Conservation (phyloP, 2,329 filamentous ascomycete genomes). For the Lecanicillium sp. region DNA sequence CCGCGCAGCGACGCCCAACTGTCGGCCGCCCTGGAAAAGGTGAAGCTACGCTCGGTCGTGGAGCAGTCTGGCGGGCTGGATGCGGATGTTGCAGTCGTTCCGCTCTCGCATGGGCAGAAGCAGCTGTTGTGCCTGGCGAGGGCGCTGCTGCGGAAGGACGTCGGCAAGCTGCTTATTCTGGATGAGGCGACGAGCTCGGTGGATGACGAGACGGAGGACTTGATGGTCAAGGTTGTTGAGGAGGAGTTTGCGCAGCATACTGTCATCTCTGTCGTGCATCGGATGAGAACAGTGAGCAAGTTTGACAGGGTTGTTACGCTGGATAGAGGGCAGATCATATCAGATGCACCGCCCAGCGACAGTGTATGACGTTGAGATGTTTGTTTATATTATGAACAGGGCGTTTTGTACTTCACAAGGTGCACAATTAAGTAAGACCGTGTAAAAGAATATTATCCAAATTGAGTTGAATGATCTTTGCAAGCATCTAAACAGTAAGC, state of each 20-base stretch:
- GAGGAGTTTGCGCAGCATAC: slow-evolving; percentile 2
- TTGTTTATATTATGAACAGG: too few relatives aligned
- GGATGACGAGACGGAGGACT: slow-evolving; percentile 6
- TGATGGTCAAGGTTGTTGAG: neutral
- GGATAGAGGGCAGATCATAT: neutral
- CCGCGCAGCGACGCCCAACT: slow-evolving; percentile 1
- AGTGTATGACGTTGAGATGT: too few relatives aligned
- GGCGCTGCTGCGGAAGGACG: neutral
- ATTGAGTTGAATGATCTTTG: too few relatives aligned
- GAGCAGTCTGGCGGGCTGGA: slow-evolving; percentile 1
- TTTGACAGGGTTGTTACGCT: slow-evolving; percentile 4
- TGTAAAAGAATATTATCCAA: too few relatives aligned
- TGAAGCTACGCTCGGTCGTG: slow-evolving; percentile 1
- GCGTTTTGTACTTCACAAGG: too few relatives aligned
- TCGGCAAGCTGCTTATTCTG: slow-evolving; percentile 2
- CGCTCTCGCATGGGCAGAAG: slow-evolving; percentile 5
- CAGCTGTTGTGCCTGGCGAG: slow-evolving; percentile 7
- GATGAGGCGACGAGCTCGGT: slow-evolving; percentile 8
- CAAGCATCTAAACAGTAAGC: too few relatives aligned
- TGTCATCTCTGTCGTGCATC: slow-evolving; percentile 5
- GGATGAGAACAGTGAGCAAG: slow-evolving; percentile 2
- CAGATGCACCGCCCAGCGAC: neutral
- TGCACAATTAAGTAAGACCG: too few relatives aligned
- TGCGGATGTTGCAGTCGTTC: neutral
- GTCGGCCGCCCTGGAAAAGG: neutral